Percentiles rank a stretch among this genome's conserved stretches.
Conservation (phyloP, 495 filamentous ascomycete genomes). For the Neurospora sp. region DNA sequence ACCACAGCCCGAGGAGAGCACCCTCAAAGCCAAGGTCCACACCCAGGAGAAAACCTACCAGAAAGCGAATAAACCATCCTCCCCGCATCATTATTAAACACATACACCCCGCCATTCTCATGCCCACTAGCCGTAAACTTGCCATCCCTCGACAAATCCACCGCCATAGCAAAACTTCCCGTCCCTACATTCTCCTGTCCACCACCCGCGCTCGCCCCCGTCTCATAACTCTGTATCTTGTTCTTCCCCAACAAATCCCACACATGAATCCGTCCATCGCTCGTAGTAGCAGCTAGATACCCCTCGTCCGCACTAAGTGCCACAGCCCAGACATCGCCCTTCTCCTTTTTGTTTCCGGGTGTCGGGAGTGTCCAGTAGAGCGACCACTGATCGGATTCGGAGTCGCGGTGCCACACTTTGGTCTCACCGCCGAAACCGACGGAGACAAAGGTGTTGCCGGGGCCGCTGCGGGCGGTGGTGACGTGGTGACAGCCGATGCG, state of each 20-base stretch:
- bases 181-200: not conserved
- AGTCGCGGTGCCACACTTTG: conserved; percentile 58
- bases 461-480: conserved; percentile 43
- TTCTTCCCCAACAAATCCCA: conserved; percentile 54
- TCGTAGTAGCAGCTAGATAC: conserved; percentile 70
- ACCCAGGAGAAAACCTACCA: too few relatives aligned
- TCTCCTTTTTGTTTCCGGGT: conserved; percentile 26
- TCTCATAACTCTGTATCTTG: conserved; percentile 71
- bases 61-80: conserved; percentile 77
- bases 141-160: conserved; percentile 71
- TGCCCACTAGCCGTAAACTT: conserved; percentile 84
- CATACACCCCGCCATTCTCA: conserved; percentile 84
- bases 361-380: conserved; percentile 23
- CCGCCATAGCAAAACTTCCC: conserved; percentile 66
- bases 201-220: conserved; percentile 52
- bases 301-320: conserved; percentile 72
- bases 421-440: conserved; percentile 82
- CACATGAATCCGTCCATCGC: conserved; percentile 76
- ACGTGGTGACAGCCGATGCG: conserved; percentile 85
- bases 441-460: conserved; percentile 63
- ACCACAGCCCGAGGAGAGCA: too few relatives aligned
- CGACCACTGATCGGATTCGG: conserved; percentile 44
- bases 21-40: too few relatives aligned
- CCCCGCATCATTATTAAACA: conserved; percentile 85
- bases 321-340: conserved; percentile 74